phyloP scores from a whole-genome alignment of 345 rosid genomes.

The Citrus inodora region DNA sequence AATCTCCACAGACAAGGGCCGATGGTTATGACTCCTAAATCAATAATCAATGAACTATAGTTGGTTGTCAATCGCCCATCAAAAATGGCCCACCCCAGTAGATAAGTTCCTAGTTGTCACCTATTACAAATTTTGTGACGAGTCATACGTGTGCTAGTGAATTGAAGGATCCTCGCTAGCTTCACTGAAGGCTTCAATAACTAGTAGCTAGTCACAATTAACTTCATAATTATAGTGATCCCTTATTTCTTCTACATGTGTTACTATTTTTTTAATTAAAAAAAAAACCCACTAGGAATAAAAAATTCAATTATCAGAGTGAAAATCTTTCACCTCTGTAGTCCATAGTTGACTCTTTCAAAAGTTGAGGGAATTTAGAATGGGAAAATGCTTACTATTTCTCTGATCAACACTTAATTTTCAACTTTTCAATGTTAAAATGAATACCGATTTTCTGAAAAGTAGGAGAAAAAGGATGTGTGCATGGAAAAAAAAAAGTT shows the following conservation, averaged over 20 bases:
- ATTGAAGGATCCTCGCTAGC: background rate
- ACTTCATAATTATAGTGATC: background rate
- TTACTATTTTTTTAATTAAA: background rate
- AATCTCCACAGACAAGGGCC: background rate
- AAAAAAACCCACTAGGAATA: too few relatives aligned
- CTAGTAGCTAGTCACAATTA: background rate
- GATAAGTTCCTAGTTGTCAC: background rate
- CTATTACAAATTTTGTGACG: background rate
- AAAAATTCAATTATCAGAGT: too few relatives aligned
- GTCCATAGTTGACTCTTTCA: too few relatives aligned
- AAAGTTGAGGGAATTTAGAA: background rate
- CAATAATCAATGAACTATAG: background rate
- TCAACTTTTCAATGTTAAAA: background rate
- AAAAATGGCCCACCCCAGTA: slow-evolving; percentile 4
- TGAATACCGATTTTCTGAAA: background rate
- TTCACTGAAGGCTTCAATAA: background rate
- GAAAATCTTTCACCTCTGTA: too few relatives aligned
- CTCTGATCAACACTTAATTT: background rate
- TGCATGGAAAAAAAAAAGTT: background rate
- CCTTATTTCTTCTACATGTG: background rate
- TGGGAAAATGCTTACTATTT: background rate
- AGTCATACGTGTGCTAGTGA: background rate
- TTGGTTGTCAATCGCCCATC: background rate
- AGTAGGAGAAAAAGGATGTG: background rate
- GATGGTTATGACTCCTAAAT: background rate